Percentiles rank a stretch among this genome's conserved stretches.
phyloP scores from a whole-genome alignment of 2,329 filamentous ascomycete genomes.

The Leptographium wingfieldii region DNA sequence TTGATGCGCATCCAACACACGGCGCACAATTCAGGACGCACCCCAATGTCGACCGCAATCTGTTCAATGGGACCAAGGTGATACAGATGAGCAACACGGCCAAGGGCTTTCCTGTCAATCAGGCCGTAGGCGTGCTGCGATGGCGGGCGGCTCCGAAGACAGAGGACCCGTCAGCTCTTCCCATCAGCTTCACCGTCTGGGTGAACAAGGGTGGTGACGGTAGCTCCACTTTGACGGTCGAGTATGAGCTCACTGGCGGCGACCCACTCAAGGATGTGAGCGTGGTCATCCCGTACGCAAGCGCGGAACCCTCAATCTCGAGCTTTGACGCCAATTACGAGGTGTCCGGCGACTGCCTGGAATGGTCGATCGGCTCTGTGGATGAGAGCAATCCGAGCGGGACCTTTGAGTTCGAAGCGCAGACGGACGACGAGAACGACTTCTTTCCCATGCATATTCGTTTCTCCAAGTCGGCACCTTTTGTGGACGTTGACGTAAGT shows the following conservation, averaged over 20 bases:
- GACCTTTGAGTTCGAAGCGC: slow-evolving; percentile 90
- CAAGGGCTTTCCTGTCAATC: slow-evolving; percentile 89
- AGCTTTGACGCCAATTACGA: slow-evolving; percentile 94
- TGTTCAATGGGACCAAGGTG: slow-evolving; percentile 69
- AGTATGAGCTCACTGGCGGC: slow-evolving; percentile 82
- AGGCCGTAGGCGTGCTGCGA: slow-evolving; percentile 80
- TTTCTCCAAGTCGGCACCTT: slow-evolving; percentile 77
- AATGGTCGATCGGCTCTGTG: slow-evolving; percentile 85
- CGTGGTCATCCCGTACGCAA: slow-evolving; percentile 76
- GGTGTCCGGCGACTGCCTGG: slow-evolving; percentile 80
- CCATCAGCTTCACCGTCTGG: slow-evolving; percentile 96
- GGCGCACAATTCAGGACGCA: slow-evolving; percentile 90
- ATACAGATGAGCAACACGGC: slow-evolving; percentile 84
- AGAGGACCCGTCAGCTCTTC: slow-evolving; percentile 69
- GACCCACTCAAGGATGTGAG: slow-evolving; percentile 72
- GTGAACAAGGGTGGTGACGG: slow-evolving; percentile 74
- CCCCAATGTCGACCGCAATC: slow-evolving; percentile 83
- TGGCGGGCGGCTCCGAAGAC: slow-evolving; percentile 79
- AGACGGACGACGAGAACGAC: slow-evolving; percentile 76
- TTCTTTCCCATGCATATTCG: slow-evolving; percentile 96
- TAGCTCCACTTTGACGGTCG: slow-evolving; percentile 81
- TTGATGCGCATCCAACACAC: slow-evolving; percentile 63
- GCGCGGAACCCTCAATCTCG: slow-evolving; percentile 74
- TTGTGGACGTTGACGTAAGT: slow-evolving; percentile 85
- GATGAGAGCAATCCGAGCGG: slow-evolving; percentile 73